These are phyloP conservation scores for Metschnikowia arizonensis DNA, from an alignment of 805 yeast genomes.

Conservation along the genomic window DNA sequence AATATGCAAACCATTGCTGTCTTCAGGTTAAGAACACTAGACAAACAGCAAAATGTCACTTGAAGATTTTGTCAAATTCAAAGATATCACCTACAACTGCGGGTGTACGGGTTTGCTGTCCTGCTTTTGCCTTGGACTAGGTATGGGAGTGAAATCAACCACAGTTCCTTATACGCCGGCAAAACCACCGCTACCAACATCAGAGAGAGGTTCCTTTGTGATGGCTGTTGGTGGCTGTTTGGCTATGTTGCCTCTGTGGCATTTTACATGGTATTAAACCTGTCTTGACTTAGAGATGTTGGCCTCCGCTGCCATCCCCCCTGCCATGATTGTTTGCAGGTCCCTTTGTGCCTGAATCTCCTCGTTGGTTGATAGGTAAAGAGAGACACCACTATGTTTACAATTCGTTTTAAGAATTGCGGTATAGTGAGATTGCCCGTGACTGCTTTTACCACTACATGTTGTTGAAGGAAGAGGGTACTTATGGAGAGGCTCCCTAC, in stretches of 20 bases:
- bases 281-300: slow-evolving; percentile 61
- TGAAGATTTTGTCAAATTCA: no score
- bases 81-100: no score
- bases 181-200: slow-evolving; percentile 39
- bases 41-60: no score
- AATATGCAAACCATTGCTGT: no score
- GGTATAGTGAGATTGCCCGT: slow-evolving; percentile 51
- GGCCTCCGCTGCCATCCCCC: slow-evolving; percentile 59
- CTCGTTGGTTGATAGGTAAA: slow-evolving; percentile 62
- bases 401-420: slow-evolving; percentile 43
- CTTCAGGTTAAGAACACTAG: no score
- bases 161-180: slow-evolving; percentile 55
- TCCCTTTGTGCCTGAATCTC: slow-evolving; percentile 62
- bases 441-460: slow-evolving; percentile 59
- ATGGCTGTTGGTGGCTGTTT: slow-evolving; percentile 70
- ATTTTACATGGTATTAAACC: slow-evolving; percentile 48
- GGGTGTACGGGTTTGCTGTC: no score
- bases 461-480: slow-evolving; percentile 56
- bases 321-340: slow-evolving; percentile 51
- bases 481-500: slow-evolving; percentile 44
- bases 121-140: slow-evolving; percentile 56
- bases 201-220: slow-evolving; percentile 63
- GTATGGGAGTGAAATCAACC: slow-evolving; percentile 64
- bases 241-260: slow-evolving; percentile 61
- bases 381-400: slow-evolving; percentile 47